Evolutionary conservation across 371 early-diverging fungal genomes (phyloP).

Genomic region (Lichtheimia ornata): DNA sequence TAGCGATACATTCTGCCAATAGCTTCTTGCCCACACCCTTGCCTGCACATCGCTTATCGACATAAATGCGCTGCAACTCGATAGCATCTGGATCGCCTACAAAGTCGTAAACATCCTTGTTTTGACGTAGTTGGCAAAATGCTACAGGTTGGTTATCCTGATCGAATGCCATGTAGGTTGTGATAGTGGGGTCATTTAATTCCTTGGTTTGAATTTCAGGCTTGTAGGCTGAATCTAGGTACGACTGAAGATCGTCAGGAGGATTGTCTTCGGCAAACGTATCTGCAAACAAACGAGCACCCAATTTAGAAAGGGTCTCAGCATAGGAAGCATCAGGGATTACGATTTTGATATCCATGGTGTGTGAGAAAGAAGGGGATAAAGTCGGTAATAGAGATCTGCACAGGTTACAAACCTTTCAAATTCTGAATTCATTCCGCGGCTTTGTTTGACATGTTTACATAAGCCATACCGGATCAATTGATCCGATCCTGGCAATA

Average conservation of each 20-base stretch:
- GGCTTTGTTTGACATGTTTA: too few species aligned
- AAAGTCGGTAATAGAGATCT: too few species aligned
- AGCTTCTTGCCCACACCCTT: slow-evolving; percentile 26
- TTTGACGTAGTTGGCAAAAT: slow-evolving; percentile 25
- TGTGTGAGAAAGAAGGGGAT: neutral
- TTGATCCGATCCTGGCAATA: too few species aligned
- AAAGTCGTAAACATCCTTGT: slow-evolving; percentile 24
- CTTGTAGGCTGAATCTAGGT: slow-evolving; percentile 18
- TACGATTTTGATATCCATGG: slow-evolving; percentile 12
- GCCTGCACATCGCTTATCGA: slow-evolving; percentile 24
- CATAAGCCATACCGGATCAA: too few species aligned
- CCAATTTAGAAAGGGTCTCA: slow-evolving; percentile 17
- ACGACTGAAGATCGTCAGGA: slow-evolving; percentile 18
- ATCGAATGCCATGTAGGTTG: slow-evolving; percentile 23
- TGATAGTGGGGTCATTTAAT: slow-evolving; percentile 19
- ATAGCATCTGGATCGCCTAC: slow-evolving; percentile 24
- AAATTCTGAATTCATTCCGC: too few species aligned
- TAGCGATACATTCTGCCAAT: slow-evolving; percentile 8
- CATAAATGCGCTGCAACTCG: slow-evolving; percentile 31
- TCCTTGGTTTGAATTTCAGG: slow-evolving; percentile 20
- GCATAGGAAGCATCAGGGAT: slow-evolving; percentile 14
- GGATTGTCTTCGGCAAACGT: slow-evolving; percentile 20
- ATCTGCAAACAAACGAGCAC: slow-evolving; percentile 16
- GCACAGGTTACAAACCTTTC: too few species aligned
- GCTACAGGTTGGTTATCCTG: slow-evolving; percentile 17